A percentile compares a stretch with the other conserved stretches of the same genome.
These are phyloP conservation scores for Penicillium chermesinum DNA, from an alignment of 495 filamentous ascomycete genomes.

Conservation along the genomic window DNA sequence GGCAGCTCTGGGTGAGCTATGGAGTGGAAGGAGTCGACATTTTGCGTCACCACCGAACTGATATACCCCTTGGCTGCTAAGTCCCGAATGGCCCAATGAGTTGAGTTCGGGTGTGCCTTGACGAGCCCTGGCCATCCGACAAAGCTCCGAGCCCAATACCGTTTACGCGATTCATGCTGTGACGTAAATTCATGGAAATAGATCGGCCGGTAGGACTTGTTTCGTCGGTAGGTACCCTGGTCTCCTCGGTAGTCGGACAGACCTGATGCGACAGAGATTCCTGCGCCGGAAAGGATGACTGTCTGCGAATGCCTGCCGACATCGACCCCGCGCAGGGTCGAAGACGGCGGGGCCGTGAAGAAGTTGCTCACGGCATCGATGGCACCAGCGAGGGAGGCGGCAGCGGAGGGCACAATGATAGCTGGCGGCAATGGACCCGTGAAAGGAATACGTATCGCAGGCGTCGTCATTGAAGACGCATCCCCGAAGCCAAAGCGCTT, in stretches of 20 bases:
- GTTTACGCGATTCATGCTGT: constrained; percentile 80
- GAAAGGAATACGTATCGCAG: constrained; percentile 85
- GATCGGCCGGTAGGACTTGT: constrained; percentile 83
- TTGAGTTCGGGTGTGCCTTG: constrained; percentile 71
- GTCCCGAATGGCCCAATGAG: constrained; percentile 68
- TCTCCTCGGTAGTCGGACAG: constrained; percentile 88
- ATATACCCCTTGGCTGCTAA: constrained; percentile 68
- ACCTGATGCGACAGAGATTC: constrained; percentile 88
- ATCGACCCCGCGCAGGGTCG: constrained; percentile 42
- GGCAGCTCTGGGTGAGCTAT: constrained; percentile 66
- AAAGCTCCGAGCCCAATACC: constrained; percentile 95
- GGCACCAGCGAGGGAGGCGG: constrained; percentile 65
- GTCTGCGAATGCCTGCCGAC: constrained; percentile 47
- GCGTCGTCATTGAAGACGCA: constrained; percentile 49
- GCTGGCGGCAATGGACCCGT: constrained; percentile 78
- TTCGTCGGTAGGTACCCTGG: constrained; percentile 87
- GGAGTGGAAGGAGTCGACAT: constrained; percentile 91
- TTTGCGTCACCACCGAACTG: constrained; percentile 82
- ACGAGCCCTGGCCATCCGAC: constrained; percentile 81
- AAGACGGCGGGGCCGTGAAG: constrained; percentile 54
- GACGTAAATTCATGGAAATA: constrained; percentile 85
- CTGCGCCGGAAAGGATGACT: constrained; percentile 86
- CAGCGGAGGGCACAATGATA: constrained; percentile 63
- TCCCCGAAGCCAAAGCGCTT: background rate
- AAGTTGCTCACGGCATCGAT: constrained; percentile 71